Base-by-base conservation (phyloP, 75 land plant genomes). In the Azolla pinnata region DNA sequence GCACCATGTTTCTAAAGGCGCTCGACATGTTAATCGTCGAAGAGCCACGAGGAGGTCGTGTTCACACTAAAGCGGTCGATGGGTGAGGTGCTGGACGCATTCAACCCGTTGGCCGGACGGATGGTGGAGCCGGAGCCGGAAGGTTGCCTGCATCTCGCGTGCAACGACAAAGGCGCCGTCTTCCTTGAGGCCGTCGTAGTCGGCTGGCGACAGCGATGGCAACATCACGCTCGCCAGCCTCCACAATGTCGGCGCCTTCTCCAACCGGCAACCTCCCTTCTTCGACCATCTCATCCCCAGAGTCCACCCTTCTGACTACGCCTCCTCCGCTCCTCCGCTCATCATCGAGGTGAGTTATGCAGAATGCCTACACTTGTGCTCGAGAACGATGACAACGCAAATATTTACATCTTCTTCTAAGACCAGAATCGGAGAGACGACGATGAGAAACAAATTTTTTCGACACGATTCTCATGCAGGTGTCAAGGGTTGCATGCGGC, bases 101-200 rank as follows among this genome's bases (percentile, higher is more conserved):
- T 46, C 49, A 18, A 23, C 23, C 49, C 49, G 12, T 23, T 46
- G 12, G 49, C 49, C 2, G 49, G 49, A 3, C 49, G 49, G 12
- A 38, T 38, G 12, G 42, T 38, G 42, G 14, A 38, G 42, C 14
- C 42, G 12, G 42, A 14, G 42, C 12, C 7, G 12, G 42, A 38
- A 8, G 42, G 7, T 38, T 23, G 49, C 14, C 12, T 46, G 4
- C 2, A 17, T 18, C 49, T 46, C 23, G 49, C n/a, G 10, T 79
- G 81, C 73, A 73, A 74, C 62, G 65, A 58, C 35, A 59, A 45
- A 0, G 81, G 81, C 28, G 76, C 64, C 16, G 42, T 61, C 44
- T 66, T 74, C 57, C 33, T 63, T 45, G 68, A 69, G 20, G 81
- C 81, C 27, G n/a, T 44, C 1, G 67, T 66, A 1, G 64, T 48